Conservation (phyloP, 2,329 filamentous ascomycete species). For the Ceratocystis diversiconidia region DNA sequence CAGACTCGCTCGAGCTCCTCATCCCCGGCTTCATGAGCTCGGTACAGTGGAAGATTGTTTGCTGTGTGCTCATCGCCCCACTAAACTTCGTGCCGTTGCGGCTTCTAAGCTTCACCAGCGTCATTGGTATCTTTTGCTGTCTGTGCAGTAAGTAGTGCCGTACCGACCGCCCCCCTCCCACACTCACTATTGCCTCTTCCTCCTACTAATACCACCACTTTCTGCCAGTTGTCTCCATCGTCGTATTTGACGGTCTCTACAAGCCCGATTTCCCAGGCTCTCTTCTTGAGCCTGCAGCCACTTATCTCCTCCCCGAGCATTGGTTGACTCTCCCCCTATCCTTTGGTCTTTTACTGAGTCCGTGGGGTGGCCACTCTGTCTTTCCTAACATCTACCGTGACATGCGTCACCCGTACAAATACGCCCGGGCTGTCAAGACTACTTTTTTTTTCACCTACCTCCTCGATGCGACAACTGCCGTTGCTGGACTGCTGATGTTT, state of each 20-base stretch:
- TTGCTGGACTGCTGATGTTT: slow-evolving; percentile 86
- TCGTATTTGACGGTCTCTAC: slow-evolving; percentile 72
- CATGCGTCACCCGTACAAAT: slow-evolving; percentile 66
- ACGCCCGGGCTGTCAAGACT: slow-evolving; percentile 55
- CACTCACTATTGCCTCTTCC: no score
- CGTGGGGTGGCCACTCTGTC: slow-evolving; percentile 48
- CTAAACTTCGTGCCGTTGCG: slow-evolving; percentile 75
- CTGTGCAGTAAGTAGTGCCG: slow-evolving; percentile 56
- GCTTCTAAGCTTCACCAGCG: slow-evolving; percentile 75
- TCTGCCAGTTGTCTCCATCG: slow-evolving; percentile 58
- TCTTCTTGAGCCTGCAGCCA: slow-evolving; percentile 62
- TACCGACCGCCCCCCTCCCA: not conserved
- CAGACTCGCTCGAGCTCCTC: slow-evolving; percentile 69
- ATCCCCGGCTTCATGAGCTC: slow-evolving; percentile 54
- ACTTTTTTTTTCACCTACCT: slow-evolving; percentile 82
- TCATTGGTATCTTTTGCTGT: slow-evolving; percentile 82
- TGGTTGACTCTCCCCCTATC: slow-evolving; percentile 80
- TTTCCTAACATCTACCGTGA: slow-evolving; percentile 68
- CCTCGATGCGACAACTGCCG: slow-evolving; percentile 67
- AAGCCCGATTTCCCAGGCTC: slow-evolving; percentile 72
- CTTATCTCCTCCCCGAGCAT: slow-evolving; percentile 69
- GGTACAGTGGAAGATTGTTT: slow-evolving; percentile 71
- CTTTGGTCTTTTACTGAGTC: slow-evolving; percentile 77
- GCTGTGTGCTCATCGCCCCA: slow-evolving; percentile 62
- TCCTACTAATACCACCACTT: not conserved